Percentiles rank a stretch among this genome's conserved stretches.
Evolutionary conservation across 2,329 filamentous ascomycete species (phyloP).

Genomic region (Calonectria pauciramosa): DNA sequence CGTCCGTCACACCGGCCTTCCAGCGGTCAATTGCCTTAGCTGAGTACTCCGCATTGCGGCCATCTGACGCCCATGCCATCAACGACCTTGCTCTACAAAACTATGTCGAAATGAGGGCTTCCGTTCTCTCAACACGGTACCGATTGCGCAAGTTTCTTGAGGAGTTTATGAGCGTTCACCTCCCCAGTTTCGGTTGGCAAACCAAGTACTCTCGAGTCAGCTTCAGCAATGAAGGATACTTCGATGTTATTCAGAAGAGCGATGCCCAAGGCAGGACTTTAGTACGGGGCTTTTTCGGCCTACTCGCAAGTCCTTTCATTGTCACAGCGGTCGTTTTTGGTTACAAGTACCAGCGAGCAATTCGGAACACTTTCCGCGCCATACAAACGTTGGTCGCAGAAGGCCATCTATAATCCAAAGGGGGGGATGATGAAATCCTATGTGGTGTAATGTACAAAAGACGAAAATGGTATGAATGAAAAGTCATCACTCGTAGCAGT

Average conservation of each 20-base stretch:
- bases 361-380: constrained; percentile 37
- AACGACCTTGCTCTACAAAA: constrained; percentile 93
- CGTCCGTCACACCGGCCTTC: constrained; percentile 60
- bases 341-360: constrained; percentile 45
- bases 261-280: constrained; percentile 77
- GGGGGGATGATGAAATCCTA: not conserved
- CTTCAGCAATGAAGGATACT: constrained; percentile 94
- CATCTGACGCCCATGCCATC: constrained; percentile 87
- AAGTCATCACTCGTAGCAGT: not conserved
- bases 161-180: constrained; percentile 81
- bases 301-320: constrained; percentile 51
- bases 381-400: constrained; percentile 33
- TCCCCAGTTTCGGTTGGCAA: constrained; percentile 86
- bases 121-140: constrained; percentile 84
- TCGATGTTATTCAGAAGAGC: constrained; percentile 80
- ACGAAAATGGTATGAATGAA: not conserved
- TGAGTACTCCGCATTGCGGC: constrained; percentile 81
- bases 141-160: constrained; percentile 87
- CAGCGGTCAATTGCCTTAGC: constrained; percentile 76
- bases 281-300: constrained; percentile 57
- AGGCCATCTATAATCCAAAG: not conserved
- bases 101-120: constrained; percentile 92
- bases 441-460: not conserved
- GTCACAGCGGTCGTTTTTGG: constrained; percentile 40
- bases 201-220: constrained; percentile 95